Conservation (phyloP, 2,329 filamentous ascomycete genomes). For the Trichoderma atroviride region DNA sequence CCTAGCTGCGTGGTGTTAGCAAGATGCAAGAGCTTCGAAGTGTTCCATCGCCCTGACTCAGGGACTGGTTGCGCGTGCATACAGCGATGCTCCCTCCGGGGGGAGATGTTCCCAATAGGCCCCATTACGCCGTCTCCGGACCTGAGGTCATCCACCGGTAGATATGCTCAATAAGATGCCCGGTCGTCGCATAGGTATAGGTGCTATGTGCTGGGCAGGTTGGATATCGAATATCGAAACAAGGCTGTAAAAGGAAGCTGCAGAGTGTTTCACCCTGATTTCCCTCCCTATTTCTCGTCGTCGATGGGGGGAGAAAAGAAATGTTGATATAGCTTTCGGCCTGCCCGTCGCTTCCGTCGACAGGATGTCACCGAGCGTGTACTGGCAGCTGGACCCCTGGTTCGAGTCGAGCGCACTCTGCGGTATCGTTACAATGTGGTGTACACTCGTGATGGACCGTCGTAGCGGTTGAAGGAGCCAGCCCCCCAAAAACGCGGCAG, state of each 20-base stretch:
- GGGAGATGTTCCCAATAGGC: slow-evolving; percentile 73
- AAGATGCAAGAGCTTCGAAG: slow-evolving; percentile 28
- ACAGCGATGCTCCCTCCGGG: slow-evolving; percentile 77
- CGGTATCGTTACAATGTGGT: not conserved
- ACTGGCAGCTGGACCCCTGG: not conserved
- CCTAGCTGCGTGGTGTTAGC: slow-evolving; percentile 65
- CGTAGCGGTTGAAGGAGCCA: slow-evolving; percentile 29
- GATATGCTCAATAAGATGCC: slow-evolving; percentile 25
- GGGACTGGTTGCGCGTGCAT: slow-evolving; percentile 39
- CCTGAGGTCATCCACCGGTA: slow-evolving; percentile 52
- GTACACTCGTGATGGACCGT: slow-evolving; percentile 13
- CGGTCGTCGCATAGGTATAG: slow-evolving; percentile 34
- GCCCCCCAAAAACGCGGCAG: slow-evolving; percentile 28
- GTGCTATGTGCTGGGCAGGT: not conserved
- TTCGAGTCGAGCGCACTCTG: not conserved
- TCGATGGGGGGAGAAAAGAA: not conserved
- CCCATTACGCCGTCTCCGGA: slow-evolving; percentile 61
- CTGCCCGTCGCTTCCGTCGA: not conserved
- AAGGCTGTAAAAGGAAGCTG: slow-evolving; percentile 2
- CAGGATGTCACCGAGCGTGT: not conserved
- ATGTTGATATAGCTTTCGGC: not conserved
- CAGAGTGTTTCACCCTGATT: not conserved
- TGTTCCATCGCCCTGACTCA: not conserved
- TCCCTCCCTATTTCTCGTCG: slow-evolving; percentile 7
- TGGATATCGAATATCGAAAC: not conserved